Evolutionary conservation across 73 alveolate species (phyloP).

Genomic region (Effrenium voratum): DNA sequence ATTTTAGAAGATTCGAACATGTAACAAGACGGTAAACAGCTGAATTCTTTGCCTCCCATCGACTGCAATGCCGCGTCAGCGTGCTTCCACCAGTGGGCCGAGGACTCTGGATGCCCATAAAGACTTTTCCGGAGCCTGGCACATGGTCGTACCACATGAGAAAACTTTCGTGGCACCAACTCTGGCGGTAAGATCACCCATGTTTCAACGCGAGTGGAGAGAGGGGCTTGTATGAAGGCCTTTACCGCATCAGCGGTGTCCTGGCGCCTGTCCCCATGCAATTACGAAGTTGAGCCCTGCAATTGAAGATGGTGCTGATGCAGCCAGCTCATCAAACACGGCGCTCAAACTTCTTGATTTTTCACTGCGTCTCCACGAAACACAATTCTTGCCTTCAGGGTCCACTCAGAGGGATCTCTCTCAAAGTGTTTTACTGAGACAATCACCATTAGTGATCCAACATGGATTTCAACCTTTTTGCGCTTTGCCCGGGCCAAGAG

Average conservation of each 20-base stretch:
- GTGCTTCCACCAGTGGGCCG: background rate
- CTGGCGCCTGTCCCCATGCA: background rate
- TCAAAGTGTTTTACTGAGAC: background rate
- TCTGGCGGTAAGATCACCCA: background rate
- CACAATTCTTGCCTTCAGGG: background rate
- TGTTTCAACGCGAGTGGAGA: background rate
- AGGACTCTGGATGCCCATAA: conserved; percentile 17
- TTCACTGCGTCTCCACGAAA: background rate
- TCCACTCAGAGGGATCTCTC: background rate
- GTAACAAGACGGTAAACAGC: background rate
- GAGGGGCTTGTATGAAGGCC: background rate
- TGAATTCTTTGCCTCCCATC: too few species aligned
- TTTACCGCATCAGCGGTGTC: background rate
- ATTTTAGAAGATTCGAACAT: background rate
- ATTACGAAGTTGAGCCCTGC: background rate
- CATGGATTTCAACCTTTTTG: background rate
- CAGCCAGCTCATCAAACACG: background rate
- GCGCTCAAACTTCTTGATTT: background rate
- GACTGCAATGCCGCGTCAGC: background rate
- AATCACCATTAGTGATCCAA: background rate
- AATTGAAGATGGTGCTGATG: background rate
- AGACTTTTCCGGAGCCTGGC: background rate
- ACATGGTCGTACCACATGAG: background rate
- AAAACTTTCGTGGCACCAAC: background rate
- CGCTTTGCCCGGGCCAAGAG: background rate